Conservation (phyloP, 1,139 yeast genomes). For the Pichia sp. region DNA sequence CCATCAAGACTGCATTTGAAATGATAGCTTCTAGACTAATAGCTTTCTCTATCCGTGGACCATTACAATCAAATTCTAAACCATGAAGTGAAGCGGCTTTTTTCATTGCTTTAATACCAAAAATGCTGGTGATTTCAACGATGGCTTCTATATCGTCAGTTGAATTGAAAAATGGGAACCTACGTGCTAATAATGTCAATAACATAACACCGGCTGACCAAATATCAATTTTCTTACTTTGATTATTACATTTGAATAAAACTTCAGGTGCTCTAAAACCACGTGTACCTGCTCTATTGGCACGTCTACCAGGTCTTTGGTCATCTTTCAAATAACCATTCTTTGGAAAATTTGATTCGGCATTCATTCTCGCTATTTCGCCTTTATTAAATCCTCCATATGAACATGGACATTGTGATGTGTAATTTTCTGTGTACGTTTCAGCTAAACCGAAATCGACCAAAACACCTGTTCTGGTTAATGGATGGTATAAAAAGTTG, state of each 20-base stretch:
- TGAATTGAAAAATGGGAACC: conserved; percentile 87
- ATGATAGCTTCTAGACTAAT: conserved; percentile 37
- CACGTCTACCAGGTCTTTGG: conserved; percentile 84
- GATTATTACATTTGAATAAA: conserved; percentile 81
- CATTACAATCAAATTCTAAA: conserved; percentile 72
- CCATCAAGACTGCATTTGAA: conserved; percentile 36
- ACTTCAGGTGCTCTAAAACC: conserved; percentile 98
- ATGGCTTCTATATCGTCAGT: conserved; percentile 92
- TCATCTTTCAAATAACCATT: conserved; percentile 82
- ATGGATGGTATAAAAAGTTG: conserved; percentile 79
- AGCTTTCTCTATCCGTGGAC: conserved; percentile 42
- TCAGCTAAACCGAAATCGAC: conserved; percentile 96
- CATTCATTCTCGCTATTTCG: conserved; percentile 6
- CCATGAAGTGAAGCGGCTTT: conserved; percentile 87
- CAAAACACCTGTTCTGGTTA: conserved; percentile 73
- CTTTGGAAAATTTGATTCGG: conserved; percentile 30
- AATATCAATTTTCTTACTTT: conserved; percentile 76
- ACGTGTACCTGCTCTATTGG: conserved; percentile 97
- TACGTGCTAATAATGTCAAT: conserved; percentile 63
- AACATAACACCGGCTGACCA: conserved; percentile 95
- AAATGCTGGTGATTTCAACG: conserved; percentile 78
- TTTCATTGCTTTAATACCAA: conserved; percentile 73
- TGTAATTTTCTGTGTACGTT: conserved; percentile 23
- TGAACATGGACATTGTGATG: conserved; percentile 30
- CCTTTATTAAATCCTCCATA: conserved; percentile 29